Conservation (phyloP, 1,139 yeast genomes). For the Zygoascus hellenicus region DNA sequence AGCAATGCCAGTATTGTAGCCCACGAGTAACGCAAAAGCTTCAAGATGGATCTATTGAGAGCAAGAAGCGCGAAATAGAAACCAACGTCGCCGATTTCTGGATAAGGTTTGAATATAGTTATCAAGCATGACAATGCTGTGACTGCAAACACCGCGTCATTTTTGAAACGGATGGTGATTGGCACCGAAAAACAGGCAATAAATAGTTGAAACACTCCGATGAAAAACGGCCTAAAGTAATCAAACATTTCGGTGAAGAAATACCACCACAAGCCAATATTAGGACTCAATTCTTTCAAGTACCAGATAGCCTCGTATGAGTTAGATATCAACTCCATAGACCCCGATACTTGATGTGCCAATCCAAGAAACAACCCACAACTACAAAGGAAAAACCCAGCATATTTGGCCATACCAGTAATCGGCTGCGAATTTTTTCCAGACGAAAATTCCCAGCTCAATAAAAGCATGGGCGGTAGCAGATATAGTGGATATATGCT, state of each 20-base stretch:
- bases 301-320: slow-evolving; percentile 58
- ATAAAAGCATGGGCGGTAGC: slow-evolving; percentile 22
- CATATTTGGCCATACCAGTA: slow-evolving; percentile 17
- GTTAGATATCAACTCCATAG: slow-evolving; percentile 51
- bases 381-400: slow-evolving; percentile 19
- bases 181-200: slow-evolving; percentile 67
- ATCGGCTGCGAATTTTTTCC: slow-evolving; percentile 6
- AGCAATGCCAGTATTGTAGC: slow-evolving; percentile 42
- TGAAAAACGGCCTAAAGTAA: slow-evolving; percentile 76
- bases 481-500: slow-evolving; percentile 53
- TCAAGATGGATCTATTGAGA: slow-evolving; percentile 43
- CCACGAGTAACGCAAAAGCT: slow-evolving; percentile 39
- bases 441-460: slow-evolving; percentile 8
- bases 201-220: slow-evolving; percentile 77
- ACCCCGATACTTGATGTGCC: slow-evolving; percentile 41
- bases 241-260: slow-evolving; percentile 93
- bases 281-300: slow-evolving; percentile 70
- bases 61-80: slow-evolving; percentile 58
- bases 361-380: slow-evolving; percentile 35
- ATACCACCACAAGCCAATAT: slow-evolving; percentile 98
- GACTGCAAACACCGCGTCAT: slow-evolving; percentile 56
- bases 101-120: slow-evolving; percentile 76
- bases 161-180: slow-evolving; percentile 57
- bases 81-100: slow-evolving; percentile 80
- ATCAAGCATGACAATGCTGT: slow-evolving; percentile 60